These are phyloP conservation scores for Porcisia hertigi DNA, from an alignment of 208 protist species.

Conservation along the genomic window DNA sequence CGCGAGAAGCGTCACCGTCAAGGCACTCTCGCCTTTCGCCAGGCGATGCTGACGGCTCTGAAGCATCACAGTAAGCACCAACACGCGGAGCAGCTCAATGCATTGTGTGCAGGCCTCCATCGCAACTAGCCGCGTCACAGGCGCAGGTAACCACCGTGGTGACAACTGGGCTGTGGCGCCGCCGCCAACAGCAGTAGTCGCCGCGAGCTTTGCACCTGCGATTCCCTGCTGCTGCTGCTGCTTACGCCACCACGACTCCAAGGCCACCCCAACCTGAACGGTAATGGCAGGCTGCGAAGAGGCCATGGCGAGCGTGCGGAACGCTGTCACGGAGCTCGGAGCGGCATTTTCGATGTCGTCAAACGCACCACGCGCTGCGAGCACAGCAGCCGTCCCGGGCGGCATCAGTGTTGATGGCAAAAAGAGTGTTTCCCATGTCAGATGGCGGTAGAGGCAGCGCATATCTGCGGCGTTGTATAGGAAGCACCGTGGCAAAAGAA, in stretches of 20 bases:
- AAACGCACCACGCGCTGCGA: not conserved
- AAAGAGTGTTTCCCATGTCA: constrained; percentile 32
- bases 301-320: constrained; percentile 20
- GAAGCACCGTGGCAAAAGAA: constrained; percentile 5
- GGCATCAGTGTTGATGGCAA: not conserved
- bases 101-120: constrained; percentile 4
- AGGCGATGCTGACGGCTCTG: constrained; percentile 5
- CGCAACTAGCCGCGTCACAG: not conserved
- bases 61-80: constrained; percentile 11
- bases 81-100: constrained; percentile 16
- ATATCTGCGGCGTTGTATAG: constrained; percentile 30
- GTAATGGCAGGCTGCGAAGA: constrained; percentile 15
- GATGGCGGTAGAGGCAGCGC: constrained; percentile 21
- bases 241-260: constrained; percentile 27
- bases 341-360: constrained; percentile 5
- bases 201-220: not conserved
- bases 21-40: constrained; percentile 11
- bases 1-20: constrained; percentile 15
- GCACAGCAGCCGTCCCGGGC: not conserved
- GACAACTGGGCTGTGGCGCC: constrained; percentile 1
- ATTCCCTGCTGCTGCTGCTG: not conserved
- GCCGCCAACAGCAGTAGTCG: not conserved
- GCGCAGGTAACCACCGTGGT: not conserved
- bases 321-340: constrained; percentile 16
- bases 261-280: constrained; percentile 21